Percentiles rank a stretch among this genome's conserved stretches.
Conservation (phyloP, 73 alveolate genomes). For the Stentor roeselii region DNA sequence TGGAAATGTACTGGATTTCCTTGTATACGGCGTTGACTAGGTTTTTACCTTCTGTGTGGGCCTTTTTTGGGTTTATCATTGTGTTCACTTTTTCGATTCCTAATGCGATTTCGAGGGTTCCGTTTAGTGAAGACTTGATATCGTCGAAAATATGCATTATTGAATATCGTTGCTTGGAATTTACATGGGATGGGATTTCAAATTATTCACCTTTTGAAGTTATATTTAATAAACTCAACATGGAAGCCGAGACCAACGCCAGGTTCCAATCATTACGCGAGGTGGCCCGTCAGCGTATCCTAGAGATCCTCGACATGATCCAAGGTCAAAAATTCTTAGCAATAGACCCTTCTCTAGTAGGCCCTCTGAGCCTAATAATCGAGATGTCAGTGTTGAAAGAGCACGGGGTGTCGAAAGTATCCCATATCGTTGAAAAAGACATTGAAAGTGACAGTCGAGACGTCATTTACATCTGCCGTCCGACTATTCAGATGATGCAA, state of each 20-base stretch:
- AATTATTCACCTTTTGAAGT: no score
- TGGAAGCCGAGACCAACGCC: background rate
- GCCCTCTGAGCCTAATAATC: conserved; percentile 10
- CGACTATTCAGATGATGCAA: conserved; percentile 31
- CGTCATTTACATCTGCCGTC: conserved; percentile 27
- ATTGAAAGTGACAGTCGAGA: conserved; percentile 3
- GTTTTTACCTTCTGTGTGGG: background rate
- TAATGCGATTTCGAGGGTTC: conserved; percentile 21
- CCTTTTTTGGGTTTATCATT: background rate
- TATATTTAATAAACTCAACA: no score
- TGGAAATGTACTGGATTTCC: background rate
- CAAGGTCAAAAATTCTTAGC: conserved; percentile 29
- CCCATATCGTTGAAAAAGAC: background rate
- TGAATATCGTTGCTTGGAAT: no score
- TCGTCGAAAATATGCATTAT: conserved; percentile 1
- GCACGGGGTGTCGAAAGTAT: conserved; percentile 20
- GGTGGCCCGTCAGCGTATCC: background rate
- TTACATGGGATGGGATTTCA: no score
- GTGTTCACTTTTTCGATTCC: conserved; percentile 21
- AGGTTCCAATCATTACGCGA: conserved; percentile 24
- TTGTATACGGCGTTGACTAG: background rate
- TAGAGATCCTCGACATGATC: conserved; percentile 18
- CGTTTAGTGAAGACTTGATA: background rate
- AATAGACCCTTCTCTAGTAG: conserved; percentile 21
- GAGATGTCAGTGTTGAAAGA: conserved; percentile 22